These are phyloP conservation scores for Chrysoporthe cubensis DNA, from an alignment of 2,329 filamentous ascomycete species.

Conservation along the genomic window DNA sequence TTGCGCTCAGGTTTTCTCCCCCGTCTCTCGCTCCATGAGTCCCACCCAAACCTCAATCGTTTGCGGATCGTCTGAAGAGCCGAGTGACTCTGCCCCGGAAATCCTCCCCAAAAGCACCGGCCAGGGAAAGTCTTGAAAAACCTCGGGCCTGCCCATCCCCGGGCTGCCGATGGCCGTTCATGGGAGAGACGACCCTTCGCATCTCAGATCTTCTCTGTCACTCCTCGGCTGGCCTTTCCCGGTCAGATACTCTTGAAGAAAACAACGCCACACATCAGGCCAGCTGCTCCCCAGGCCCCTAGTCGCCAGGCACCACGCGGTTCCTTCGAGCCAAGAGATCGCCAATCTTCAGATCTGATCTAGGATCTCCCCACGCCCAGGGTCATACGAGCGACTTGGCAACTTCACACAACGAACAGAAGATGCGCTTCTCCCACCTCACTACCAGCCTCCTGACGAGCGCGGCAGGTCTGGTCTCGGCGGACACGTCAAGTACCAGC, in stretches of 20 bases:
- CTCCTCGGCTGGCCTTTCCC: background rate
- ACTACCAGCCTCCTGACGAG: constrained; percentile 16
- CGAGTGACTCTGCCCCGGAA: constrained; percentile 22
- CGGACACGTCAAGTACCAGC: constrained; percentile 1
- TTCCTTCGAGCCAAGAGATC: constrained; percentile 2
- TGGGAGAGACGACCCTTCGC: constrained; percentile 4
- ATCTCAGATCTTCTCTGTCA: background rate
- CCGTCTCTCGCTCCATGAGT: constrained; percentile 10
- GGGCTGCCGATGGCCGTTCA: background rate
- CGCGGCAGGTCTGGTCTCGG: constrained; percentile 16
- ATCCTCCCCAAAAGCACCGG: background rate
- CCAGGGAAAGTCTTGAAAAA: constrained; percentile 14
- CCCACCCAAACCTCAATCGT: constrained; percentile 3
- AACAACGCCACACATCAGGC: background rate
- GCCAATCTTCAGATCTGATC: constrained; percentile 6
- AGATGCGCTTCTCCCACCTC: constrained; percentile 23
- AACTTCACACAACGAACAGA: background rate
- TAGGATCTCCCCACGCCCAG: background rate
- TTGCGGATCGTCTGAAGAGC: constrained; percentile 11
- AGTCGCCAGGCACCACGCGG: constrained; percentile 2
- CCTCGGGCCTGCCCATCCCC: constrained; percentile 13
- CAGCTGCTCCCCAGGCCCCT: background rate
- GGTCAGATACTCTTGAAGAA: background rate
- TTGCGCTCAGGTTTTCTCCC: constrained; percentile 10
- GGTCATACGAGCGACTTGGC: background rate